Conservation (phyloP, 768 basidiomycete species). For the Hygrocybe coccinea region DNA sequence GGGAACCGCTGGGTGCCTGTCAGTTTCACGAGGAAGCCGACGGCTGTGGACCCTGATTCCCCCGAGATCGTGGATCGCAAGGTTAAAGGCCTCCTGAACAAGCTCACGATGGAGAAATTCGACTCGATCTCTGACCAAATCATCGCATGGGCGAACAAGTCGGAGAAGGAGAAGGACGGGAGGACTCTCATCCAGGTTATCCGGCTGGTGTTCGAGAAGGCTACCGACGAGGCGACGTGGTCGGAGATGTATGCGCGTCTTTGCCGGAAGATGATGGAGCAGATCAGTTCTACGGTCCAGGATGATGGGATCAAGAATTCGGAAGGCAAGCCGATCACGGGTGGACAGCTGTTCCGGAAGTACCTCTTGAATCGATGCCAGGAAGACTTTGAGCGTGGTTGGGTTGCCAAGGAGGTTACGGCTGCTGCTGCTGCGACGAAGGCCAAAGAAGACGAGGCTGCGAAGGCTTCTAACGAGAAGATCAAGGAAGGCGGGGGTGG, state of each 20-base stretch:
- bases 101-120: conserved; percentile 95
- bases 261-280: conserved; percentile 94
- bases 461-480: conserved; percentile 61
- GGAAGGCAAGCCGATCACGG: conserved; percentile 86
- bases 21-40: not conserved
- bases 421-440: conserved; percentile 83
- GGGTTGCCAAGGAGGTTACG: conserved; percentile 83
- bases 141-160: conserved; percentile 91
- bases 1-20: conserved; percentile 71
- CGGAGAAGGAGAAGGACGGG: conserved; percentile 87
- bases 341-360: conserved; percentile 93
- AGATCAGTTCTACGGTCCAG: conserved; percentile 79
- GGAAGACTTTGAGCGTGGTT: conserved; percentile 95
- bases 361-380: conserved; percentile 96
- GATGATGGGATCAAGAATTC: conserved; percentile 79
- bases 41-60: conserved; percentile 52
- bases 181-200: conserved; percentile 95
- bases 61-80: conserved; percentile 89
- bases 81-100: conserved; percentile 89
- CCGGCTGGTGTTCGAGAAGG: conserved; percentile 94
- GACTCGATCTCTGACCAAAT: conserved; percentile 95
- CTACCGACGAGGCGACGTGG: conserved; percentile 92
- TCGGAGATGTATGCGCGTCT: conserved; percentile 97
- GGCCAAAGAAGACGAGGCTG: conserved; percentile 78
- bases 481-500: conserved; percentile 36